Conservation (phyloP, 345 rosid species). For the Rhodomyrtus tomentosa region DNA sequence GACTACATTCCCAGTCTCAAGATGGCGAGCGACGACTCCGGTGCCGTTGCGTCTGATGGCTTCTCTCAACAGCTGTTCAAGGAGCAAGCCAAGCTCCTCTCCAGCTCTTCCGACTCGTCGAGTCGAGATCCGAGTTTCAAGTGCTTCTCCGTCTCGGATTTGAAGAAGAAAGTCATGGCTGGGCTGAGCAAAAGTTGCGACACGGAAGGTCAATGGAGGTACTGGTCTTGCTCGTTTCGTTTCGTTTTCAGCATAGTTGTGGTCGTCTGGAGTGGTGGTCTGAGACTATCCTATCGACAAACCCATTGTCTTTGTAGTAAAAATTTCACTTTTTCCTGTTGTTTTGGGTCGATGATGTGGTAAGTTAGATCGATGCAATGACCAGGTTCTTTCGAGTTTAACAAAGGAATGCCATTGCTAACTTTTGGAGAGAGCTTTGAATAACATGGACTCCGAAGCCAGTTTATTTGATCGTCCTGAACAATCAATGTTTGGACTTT, state of each 20-base stretch:
- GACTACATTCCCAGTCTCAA: conserved; percentile 79
- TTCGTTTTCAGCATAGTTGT: background rate
- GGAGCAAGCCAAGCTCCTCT: conserved; percentile 46
- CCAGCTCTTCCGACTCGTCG: conserved; percentile 22
- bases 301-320: background rate
- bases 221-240: background rate
- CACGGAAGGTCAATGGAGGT: conserved; percentile 94
- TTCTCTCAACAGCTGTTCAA: conserved; percentile 38
- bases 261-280: background rate
- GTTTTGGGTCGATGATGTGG: background rate
- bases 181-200: conserved; percentile 69
- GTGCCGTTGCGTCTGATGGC: conserved; percentile 34
- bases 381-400: background rate
- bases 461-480: background rate
- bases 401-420: background rate
- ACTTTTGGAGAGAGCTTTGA: background rate
- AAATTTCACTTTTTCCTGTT: background rate
- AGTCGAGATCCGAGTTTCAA: conserved; percentile 46
- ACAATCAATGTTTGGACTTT: background rate
- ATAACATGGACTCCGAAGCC: background rate
- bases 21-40: conserved; percentile 41
- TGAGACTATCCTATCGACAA: background rate
- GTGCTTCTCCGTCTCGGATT: conserved; percentile 80
- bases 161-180: conserved; percentile 85
- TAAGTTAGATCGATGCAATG: background rate